Evolutionary conservation across 2,329 filamentous ascomycete species (phyloP), one percentile per base, ranked within the genome.

Genomic region (Chrysoporthe deuterocubensis): DNA sequence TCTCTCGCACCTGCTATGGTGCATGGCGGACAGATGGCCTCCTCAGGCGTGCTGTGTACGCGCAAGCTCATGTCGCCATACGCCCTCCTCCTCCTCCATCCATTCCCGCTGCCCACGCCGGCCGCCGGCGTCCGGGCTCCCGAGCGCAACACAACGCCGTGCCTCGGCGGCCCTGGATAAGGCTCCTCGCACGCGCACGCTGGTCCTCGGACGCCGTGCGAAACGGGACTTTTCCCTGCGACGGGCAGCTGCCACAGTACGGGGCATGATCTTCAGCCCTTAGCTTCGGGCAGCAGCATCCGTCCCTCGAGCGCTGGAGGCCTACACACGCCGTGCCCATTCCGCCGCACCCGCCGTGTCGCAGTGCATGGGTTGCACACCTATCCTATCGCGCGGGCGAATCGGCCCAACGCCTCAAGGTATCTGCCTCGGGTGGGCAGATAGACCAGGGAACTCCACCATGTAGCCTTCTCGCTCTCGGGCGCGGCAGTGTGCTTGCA

Each of bases 401-500:
- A 26, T 44, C 16, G 18, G 37, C 21, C 37, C 56, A 67, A 16
- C 40, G 43, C 52, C 48, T 48, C 43, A 34, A 21, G 9, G 56
- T 52, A 32, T 40, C 48, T 54, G 56, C 26, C 13, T 34, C 32
- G 2, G 26, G 32, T 34, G 48, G 48, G 14, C 13, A 26, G 13
- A 8, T 16, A 34, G 21, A 32, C 14, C 11, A 50, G 8, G 21
- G 21, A 7, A 18, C 13, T 18, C 21, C 18, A 4, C 40, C 46
- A 26, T 52, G 26, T 14, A 5, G 21, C 44, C 11, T 7, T 14
- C 61, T 65, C 62, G 57, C 61, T 61, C 58, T 67, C 65, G 50
- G 62, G 62, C 21, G 56, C 62, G 32, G 57, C 66, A 57, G 62
- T 61, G 62, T 62, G 50, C 59, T 56, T 54, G 26, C 26, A 26